Evolutionary conservation across 331 rosid genomes (phyloP), one percentile per base, ranked within the genome.

Genomic region (Rosa hybrid): DNA sequence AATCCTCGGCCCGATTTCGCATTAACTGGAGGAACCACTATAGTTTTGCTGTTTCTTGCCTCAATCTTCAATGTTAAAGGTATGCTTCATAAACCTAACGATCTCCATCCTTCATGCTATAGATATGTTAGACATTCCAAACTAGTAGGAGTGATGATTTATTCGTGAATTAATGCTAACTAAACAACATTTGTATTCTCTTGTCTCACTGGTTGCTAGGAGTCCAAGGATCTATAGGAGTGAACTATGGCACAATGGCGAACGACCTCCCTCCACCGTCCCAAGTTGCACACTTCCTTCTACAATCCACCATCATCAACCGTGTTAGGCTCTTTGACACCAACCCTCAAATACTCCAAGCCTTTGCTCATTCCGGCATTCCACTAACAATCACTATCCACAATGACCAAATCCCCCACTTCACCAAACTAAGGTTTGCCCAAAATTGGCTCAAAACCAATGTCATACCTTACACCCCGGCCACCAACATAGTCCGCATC

Each of bases 191-290:
- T 60, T 80, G 18, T 39, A 63, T 73, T 71, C 11, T 60, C 30
- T 20, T 38, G 8, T 42, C 20, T 21, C 45, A 25, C 4, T 51
- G 56, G 17, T 38, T 39, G 18, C 5, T 72, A 82, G 90, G 72
- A 51, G 90, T 50, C 8, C 68, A 77, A 48, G 91, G 91, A 71
- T 64, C 83, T 2, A 86, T 89, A 41, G 98, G 95, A 44, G 98
- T 91, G 21, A 93, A 93, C 81, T 91, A 89, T 53, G 98, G 98
- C 17, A 93, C 93, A 1, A 71, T 86, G 56, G 98, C 93, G n/a
- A 77, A 84, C 78, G 78, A 93, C 71, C 97, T 93, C 50, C 94
- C 97, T 30, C 92, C 91, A 45, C 86, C 98, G 14, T 14, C 86
- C 0, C 59, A 82, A 51, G 98, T 94, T 2, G 96, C 91, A 3